Base-by-base conservation (phyloP, 2,329 filamentous ascomycete species). In the Ophiocordyceps australis region DNA sequence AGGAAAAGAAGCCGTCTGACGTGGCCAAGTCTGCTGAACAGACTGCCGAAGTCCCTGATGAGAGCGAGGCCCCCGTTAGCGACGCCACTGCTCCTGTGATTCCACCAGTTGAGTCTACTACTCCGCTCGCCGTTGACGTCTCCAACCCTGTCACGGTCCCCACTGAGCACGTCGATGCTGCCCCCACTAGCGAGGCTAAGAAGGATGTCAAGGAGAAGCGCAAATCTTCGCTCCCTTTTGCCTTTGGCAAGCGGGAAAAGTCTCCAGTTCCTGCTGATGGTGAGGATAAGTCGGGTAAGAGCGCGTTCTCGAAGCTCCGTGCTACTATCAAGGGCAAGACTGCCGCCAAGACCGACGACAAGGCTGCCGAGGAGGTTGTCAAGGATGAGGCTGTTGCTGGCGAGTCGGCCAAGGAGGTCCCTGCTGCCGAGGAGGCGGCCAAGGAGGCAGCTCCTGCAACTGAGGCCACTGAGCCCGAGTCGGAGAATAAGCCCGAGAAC, bases 131-230 rank as follows among this genome's bases (percentile, higher is more conserved):
- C 25, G 50, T 69, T 34, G 63, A 72, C 37, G 63, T 64, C 12
- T 43, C 52, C 25, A 56, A 49, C 29, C 57, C 60, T 25, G 51
- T 54, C 24, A 52, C 52, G n/a, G 54, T 48, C 30, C 54, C 57
- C 16, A 46, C 54, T 20, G 61, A 66, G 47, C 52, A 52, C 14
- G 49, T 55, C 4, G 62, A 67, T 38, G 43, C 35, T 23, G 46
- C 52, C 15, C 46, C 55, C 30, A 59, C 59, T 35, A 57, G 57
- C 32, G 69, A 73, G 54, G 37, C 55, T 29, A 68, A 68, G 50
- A 69, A 70, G 54, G 65, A 68, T 34, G 48, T 62, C 38, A 83
- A 81, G 71, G 63, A 69, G 53, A 92, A 91, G 78, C 79, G 82
- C 52, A 72, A 73, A 54, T 89, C 80, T 37, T 74, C 85, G 43